Percentiles rank a stretch among this genome's conserved stretches.
Conservation (phyloP, 2,329 filamentous ascomycete species). For the Acrocalymma vagum region DNA sequence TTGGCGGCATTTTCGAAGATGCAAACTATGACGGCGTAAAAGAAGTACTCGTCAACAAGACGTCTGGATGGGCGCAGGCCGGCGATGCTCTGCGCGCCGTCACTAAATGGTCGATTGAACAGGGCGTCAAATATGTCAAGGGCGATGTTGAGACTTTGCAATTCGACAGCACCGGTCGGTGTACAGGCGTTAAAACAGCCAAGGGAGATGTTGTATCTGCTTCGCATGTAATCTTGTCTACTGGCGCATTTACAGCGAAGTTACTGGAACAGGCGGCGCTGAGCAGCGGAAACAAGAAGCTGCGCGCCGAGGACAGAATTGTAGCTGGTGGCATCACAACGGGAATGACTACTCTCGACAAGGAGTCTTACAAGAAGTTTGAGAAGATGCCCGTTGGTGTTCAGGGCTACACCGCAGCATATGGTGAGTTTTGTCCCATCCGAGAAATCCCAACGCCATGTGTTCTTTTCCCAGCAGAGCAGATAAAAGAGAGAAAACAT, state of each 20-base stretch:
- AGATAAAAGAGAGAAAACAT: neutral
- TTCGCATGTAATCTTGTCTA: constrained; percentile 46
- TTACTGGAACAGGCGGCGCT: constrained; percentile 58
- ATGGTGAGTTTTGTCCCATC: constrained; percentile 20
- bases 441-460: neutral
- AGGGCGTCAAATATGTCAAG: constrained; percentile 67
- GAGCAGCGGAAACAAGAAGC: constrained; percentile 54
- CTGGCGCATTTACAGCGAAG: constrained; percentile 53
- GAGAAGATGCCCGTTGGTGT: constrained; percentile 46
- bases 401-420: constrained; percentile 37
- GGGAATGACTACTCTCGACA: constrained; percentile 56
- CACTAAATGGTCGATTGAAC: constrained; percentile 60
- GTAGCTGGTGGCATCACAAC: constrained; percentile 64
- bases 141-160: constrained; percentile 60
- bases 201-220: constrained; percentile 38
- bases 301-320: constrained; percentile 63
- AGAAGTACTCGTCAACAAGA: constrained; percentile 68
- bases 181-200: constrained; percentile 44
- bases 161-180: constrained; percentile 58
- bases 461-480: too few relatives aligned
- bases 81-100: constrained; percentile 65
- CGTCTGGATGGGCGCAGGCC: constrained; percentile 71
- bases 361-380: constrained; percentile 34
- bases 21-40: constrained; percentile 68
- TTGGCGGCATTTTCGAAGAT: constrained; percentile 66